Conservation (phyloP, 2,329 filamentous ascomycete species). For the Aureobasidium sp. region DNA sequence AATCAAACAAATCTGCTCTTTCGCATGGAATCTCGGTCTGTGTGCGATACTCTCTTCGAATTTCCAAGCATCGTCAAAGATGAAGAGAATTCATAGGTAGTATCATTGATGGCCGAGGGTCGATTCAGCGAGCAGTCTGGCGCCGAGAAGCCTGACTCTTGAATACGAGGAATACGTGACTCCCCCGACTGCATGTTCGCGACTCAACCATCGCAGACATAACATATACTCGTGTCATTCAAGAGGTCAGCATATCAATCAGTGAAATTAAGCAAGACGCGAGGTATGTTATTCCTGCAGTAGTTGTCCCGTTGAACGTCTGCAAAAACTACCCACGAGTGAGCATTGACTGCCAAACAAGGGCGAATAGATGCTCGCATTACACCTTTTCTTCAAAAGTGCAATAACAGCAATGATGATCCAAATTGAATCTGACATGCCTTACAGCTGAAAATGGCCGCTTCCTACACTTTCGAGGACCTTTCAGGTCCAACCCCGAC, state of each 20-base stretch:
- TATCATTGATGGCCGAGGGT: not conserved
- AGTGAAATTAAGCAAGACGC: not conserved
- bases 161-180: slow-evolving; percentile 3
- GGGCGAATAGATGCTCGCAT: not conserved
- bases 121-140: not conserved
- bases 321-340: not conserved
- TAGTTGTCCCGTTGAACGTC: not conserved
- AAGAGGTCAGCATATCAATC: not conserved
- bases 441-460: slow-evolving; percentile 23
- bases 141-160: not conserved
- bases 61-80: not conserved
- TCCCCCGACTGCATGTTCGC: not conserved
- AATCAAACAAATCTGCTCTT: not conserved
- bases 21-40: not conserved
- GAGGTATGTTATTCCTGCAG: not conserved
- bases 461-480: slow-evolving; percentile 32
- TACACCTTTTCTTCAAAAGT: not conserved
- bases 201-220: not conserved
- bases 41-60: not conserved
- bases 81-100: too few relatives aligned
- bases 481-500: slow-evolving; percentile 23
- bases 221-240: not conserved
- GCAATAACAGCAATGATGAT: not conserved
- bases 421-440: not conserved
- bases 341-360: not conserved